These are phyloP conservation scores for Diaporthe velutina DNA, from an alignment of 2,329 filamentous ascomycete species.

Conservation along the genomic window DNA sequence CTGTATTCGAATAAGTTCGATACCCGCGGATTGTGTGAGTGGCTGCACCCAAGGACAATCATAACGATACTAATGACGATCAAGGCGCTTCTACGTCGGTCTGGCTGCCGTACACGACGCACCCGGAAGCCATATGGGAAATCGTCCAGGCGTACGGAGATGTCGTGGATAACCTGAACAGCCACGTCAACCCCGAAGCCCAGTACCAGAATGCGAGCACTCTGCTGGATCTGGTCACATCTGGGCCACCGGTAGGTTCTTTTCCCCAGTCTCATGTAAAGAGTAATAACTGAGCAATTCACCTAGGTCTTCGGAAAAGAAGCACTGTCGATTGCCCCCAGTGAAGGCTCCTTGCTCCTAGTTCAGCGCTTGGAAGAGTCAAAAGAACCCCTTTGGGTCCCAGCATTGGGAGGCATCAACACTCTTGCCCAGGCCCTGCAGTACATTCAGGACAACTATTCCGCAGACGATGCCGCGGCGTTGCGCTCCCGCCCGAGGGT, in stretches of 20 bases:
- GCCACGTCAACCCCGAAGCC: background rate
- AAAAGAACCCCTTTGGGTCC: conserved; percentile 60
- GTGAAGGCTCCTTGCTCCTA: conserved; percentile 58
- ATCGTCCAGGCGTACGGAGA: background rate
- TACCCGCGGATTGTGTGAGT: background rate
- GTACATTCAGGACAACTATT: conserved; percentile 48
- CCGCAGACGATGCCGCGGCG: conserved; percentile 47
- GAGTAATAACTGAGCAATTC: background rate
- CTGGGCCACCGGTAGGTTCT: background rate
- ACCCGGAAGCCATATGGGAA: background rate
- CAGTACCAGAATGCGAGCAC: background rate
- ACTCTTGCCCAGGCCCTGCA: conserved; percentile 59
- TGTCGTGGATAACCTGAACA: background rate
- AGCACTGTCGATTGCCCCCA: conserved; percentile 26
- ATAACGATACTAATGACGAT: background rate
- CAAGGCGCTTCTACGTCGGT: background rate
- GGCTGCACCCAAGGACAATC: background rate
- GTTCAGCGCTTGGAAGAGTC: conserved; percentile 40
- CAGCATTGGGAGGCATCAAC: conserved; percentile 67
- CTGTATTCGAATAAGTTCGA: background rate
- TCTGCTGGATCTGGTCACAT: background rate
- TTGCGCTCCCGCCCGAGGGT: conserved; percentile 60
- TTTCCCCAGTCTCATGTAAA: fast-evolving
- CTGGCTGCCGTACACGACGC: background rate
- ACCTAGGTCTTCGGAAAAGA: background rate